phyloP scores from a whole-genome alignment of 1,284 basidiomycete genomes.

The Irpex lacteus region DNA sequence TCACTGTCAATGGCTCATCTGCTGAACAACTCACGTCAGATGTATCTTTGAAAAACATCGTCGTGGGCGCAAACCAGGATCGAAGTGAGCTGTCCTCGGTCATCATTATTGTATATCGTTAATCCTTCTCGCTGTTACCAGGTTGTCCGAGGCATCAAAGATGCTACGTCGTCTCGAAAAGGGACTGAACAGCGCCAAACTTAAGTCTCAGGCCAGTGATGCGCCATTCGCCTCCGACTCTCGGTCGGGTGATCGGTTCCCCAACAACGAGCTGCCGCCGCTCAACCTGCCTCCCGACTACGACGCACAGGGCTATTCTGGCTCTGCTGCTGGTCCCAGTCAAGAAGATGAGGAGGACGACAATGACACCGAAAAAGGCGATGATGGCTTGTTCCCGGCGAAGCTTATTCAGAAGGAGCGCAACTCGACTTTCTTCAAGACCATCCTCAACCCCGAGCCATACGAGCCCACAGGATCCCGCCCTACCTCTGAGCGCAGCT shows the following conservation, averaged over 20 bases:
- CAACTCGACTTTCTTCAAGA: conserved; percentile 71
- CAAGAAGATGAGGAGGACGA: conserved; percentile 48
- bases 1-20: conserved; percentile 11
- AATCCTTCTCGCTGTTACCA: conserved; percentile 25
- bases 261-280: conserved; percentile 45
- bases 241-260: conserved; percentile 37
- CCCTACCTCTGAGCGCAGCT: conserved; percentile 19
- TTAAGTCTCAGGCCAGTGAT: conserved; percentile 50
- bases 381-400: conserved; percentile 66
- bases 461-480: conserved; percentile 37
- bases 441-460: conserved; percentile 72
- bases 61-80: conserved; percentile 82
- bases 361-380: conserved; percentile 61
- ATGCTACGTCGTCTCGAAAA: conserved; percentile 83
- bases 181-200: conserved; percentile 71
- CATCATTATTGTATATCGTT: background rate
- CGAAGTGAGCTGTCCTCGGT: conserved; percentile 54
- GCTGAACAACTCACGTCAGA: conserved; percentile 35
- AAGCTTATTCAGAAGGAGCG: conserved; percentile 68
- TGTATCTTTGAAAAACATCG: conserved; percentile 85
- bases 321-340: conserved; percentile 11
- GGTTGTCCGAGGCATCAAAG: conserved; percentile 82
- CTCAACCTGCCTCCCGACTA: conserved; percentile 39
- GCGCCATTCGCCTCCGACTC: conserved; percentile 29
- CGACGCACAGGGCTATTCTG: conserved; percentile 30